Percentiles rank a stretch among this genome's conserved stretches.
Conservation (phyloP, 148 eudicot species). For the Cornus controversa region DNA sequence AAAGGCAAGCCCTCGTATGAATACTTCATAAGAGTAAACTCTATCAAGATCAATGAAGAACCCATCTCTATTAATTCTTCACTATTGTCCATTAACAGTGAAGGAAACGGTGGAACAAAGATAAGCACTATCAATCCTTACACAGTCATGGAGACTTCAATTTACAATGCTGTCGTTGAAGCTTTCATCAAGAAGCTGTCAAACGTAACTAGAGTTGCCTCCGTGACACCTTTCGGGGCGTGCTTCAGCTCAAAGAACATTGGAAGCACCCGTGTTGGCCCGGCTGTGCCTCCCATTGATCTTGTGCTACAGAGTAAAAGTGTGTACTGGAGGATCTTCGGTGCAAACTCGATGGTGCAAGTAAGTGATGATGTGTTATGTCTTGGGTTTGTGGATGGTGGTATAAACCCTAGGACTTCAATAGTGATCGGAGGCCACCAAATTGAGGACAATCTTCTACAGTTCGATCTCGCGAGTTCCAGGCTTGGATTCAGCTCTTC, state of each 20-base stretch:
- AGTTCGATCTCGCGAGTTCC: slow-evolving; percentile 44
- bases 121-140: slow-evolving; percentile 13
- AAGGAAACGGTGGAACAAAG: neutral
- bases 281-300: slow-evolving; percentile 31
- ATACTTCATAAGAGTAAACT: slow-evolving; percentile 36
- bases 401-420: slow-evolving; percentile 17
- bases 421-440: slow-evolving; percentile 51
- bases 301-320: slow-evolving; percentile 31
- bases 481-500: slow-evolving; percentile 47
- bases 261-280: slow-evolving; percentile 18
- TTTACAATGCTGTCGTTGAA: slow-evolving; percentile 27
- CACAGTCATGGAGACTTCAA: slow-evolving; percentile 34
- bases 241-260: slow-evolving; percentile 37
- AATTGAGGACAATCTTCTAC: slow-evolving; percentile 50
- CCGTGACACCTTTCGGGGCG: slow-evolving; percentile 34
- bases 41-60: slow-evolving; percentile 23
- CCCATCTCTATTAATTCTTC: slow-evolving; percentile 13
- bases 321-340: slow-evolving; percentile 42
- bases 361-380: slow-evolving; percentile 34
- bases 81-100: neutral
- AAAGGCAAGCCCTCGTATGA: slow-evolving; percentile 28
- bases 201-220: slow-evolving; percentile 22
- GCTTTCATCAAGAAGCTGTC: slow-evolving; percentile 27
- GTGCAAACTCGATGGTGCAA: slow-evolving; percentile 47
- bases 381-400: slow-evolving; percentile 49